A percentile compares a stretch with the other conserved stretches of the same genome.
Evolutionary conservation across 352 stramenopile genomes (phyloP).

Genomic region (Phytopythium litorale): DNA sequence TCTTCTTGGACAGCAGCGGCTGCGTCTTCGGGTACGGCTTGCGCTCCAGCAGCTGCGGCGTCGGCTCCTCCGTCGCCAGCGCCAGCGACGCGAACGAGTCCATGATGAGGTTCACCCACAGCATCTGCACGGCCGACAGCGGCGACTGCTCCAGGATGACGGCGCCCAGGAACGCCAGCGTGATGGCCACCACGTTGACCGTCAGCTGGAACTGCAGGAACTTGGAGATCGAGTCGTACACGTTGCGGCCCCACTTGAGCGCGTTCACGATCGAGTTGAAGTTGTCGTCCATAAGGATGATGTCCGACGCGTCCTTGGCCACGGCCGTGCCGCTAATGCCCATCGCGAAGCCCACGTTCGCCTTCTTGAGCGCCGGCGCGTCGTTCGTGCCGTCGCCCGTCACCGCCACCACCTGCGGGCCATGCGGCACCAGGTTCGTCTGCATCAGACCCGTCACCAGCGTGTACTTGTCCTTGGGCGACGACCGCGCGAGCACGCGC

Average conservation of each 20-base stretch:
- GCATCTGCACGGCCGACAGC: slow-evolving; percentile 93
- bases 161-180: slow-evolving; percentile 87
- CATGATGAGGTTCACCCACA: slow-evolving; percentile 99
- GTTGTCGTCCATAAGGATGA: slow-evolving; percentile 97
- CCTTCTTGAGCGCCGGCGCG: slow-evolving; percentile 94
- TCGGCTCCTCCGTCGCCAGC: slow-evolving; percentile 93
- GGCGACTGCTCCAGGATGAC: slow-evolving; percentile 59
- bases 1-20: slow-evolving; percentile 90
- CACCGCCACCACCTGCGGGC: slow-evolving; percentile 91
- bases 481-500: slow-evolving; percentile 91
- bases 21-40: slow-evolving; percentile 89
- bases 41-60: slow-evolving; percentile 80
- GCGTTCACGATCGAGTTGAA: slow-evolving; percentile 96
- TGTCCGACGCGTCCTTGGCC: slow-evolving; percentile 95
- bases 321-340: slow-evolving; percentile 95
- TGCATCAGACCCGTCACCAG: slow-evolving; percentile 93
- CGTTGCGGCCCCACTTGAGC: slow-evolving; percentile 94
- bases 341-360: slow-evolving; percentile 97
- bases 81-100: slow-evolving; percentile 94
- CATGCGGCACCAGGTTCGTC: slow-evolving; percentile 69
- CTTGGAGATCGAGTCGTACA: slow-evolving; percentile 97
- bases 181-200: slow-evolving; percentile 92
- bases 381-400: slow-evolving; percentile 98
- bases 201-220: slow-evolving; percentile 97
- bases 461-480: slow-evolving; percentile 96